Evolutionary conservation across 2,329 filamentous ascomycete species (phyloP).

Genomic region (Boeremia lycopersici): DNA sequence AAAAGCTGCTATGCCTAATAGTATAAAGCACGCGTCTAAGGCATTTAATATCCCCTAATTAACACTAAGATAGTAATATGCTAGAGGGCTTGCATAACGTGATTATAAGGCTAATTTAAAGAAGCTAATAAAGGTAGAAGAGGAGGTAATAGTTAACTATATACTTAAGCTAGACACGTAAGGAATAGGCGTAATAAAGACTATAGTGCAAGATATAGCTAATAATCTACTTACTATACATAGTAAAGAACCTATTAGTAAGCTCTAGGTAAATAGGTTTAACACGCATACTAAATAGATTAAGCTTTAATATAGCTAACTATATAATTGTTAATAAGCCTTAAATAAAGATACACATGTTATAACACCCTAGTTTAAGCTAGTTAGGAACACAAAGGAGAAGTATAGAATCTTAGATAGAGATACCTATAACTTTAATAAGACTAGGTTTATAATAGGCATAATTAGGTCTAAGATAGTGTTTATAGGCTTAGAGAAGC

Average conservation of each 20-base stretch:
- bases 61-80: neutral
- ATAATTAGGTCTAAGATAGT: too few species aligned
- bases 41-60: neutral
- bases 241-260: neutral
- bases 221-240: neutral
- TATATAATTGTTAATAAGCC: neutral
- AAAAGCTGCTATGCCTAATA: neutral
- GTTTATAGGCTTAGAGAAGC: too few species aligned
- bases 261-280: neutral
- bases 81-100: neutral
- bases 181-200: neutral
- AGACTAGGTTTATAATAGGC: too few species aligned
- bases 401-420: neutral
- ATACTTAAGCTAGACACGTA: neutral
- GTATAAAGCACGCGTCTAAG: too few species aligned
- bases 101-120: neutral
- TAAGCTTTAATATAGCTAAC: neutral
- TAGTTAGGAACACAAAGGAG: too few species aligned
- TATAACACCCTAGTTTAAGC: neutral
- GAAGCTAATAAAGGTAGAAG: neutral
- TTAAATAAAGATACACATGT: neutral
- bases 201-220: neutral
- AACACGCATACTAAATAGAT: neutral
- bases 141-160: neutral
- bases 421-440: neutral